phyloP scores from a whole-genome alignment of 2,329 filamentous ascomycete genomes.

The Thelonectria olida region DNA sequence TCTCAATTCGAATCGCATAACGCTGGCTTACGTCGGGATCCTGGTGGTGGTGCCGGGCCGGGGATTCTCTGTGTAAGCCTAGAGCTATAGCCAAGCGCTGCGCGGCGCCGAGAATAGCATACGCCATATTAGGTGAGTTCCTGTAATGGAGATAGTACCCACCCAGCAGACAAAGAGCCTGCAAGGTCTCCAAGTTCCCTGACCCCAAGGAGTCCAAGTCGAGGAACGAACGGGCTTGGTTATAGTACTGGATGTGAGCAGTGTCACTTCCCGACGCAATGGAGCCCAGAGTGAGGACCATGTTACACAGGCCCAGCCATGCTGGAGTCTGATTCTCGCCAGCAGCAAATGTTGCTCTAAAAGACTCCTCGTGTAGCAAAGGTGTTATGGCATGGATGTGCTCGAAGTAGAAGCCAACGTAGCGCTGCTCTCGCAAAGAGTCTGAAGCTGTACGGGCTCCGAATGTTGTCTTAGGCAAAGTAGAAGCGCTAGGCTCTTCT shows the following conservation, averaged over 20 bases:
- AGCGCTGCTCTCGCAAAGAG: slow-evolving; percentile 42
- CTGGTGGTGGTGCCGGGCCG: slow-evolving; percentile 19
- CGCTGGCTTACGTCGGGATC: slow-evolving; percentile 57
- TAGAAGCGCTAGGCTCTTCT: slow-evolving; percentile 39
- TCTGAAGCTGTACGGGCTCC: slow-evolving; percentile 53
- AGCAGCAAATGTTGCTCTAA: slow-evolving; percentile 64
- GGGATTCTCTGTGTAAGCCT: slow-evolving; percentile 72
- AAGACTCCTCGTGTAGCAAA: slow-evolving; percentile 67
- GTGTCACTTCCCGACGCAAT: slow-evolving; percentile 66
- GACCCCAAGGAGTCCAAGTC: slow-evolving; percentile 64
- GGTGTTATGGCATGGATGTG: slow-evolving; percentile 69
- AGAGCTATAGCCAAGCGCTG: slow-evolving; percentile 79
- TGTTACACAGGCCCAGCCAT: slow-evolving; percentile 70
- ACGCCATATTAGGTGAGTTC: slow-evolving; percentile 80
- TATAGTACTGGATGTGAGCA: slow-evolving; percentile 66
- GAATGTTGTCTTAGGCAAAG: slow-evolving; percentile 41
- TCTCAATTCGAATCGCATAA: slow-evolving; percentile 51
- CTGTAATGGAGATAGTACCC: slow-evolving; percentile 83
- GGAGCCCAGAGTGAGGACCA: slow-evolving; percentile 69
- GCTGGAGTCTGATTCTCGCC: slow-evolving; percentile 62
- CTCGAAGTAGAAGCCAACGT: slow-evolving; percentile 70
- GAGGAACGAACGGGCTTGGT: slow-evolving; percentile 61
- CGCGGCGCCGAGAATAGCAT: slow-evolving; percentile 75
- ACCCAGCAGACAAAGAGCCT: slow-evolving; percentile 75
- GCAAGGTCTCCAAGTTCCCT: slow-evolving; percentile 77